phyloP scores from a whole-genome alignment of 352 stramenopile genomes.

The Thalassiosira mediterranea region DNA sequence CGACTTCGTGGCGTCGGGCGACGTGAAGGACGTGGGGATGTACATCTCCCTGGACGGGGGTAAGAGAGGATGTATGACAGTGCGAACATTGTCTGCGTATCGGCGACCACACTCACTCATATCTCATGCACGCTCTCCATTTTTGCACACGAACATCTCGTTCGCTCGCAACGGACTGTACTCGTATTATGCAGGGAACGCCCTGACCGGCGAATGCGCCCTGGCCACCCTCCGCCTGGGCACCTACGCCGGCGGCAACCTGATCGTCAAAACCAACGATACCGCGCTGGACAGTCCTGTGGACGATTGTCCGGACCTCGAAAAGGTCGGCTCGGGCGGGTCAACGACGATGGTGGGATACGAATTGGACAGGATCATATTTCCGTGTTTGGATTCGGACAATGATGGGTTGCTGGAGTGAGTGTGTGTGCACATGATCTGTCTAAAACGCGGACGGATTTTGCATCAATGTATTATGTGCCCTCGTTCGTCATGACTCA shows the following conservation, averaged over 20 bases:
- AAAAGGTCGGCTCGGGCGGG: not conserved
- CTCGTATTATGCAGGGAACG: not conserved
- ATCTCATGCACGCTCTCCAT: not conserved
- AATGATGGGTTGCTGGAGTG: too few species aligned
- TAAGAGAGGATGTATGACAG: not conserved
- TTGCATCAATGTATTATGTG: too few species aligned
- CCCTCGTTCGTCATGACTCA: too few species aligned
- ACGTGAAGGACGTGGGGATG: conserved; percentile 21
- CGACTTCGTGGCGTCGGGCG: not conserved
- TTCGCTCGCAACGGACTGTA: conserved; percentile 2
- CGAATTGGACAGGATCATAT: not conserved
- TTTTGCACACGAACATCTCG: not conserved
- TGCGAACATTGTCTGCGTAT: not conserved
- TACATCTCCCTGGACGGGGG: conserved; percentile 33
- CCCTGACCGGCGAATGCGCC: conserved; percentile 3
- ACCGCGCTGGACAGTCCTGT: not conserved
- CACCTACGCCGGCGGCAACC: not conserved
- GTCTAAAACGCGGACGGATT: too few species aligned
- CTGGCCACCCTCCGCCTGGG: not conserved
- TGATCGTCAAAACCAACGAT: not conserved
- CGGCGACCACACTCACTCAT: not conserved
- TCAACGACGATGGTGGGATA: not conserved
- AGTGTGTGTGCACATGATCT: too few species aligned
- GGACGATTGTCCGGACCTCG: conserved; percentile 11
- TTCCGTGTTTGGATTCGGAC: not conserved